Evolutionary conservation across 164 flowering plant species (phyloP), one percentile per base, ranked within the genome.

Genomic region (Aristolochia contorta): DNA sequence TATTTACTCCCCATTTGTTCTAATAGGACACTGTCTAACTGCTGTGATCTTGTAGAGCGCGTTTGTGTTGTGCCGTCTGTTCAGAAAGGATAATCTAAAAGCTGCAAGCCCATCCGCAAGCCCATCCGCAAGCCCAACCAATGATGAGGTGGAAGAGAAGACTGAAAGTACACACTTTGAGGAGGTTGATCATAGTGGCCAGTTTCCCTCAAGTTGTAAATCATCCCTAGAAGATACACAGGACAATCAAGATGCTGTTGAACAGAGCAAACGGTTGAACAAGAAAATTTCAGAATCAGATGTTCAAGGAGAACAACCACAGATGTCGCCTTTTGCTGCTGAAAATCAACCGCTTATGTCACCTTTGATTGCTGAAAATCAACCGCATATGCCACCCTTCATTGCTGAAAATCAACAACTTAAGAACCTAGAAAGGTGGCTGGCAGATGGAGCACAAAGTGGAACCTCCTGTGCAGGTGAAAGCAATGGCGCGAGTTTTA

Each of bases 51-150:
- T 57, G 25, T 75, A 86, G 92, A 72, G 62, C 27, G 72, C 85
- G 1, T 86, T 69, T 75, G 93, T 91, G 16, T 75, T 91, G 16
- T 91, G 91, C 55, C 89, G 91, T 24, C 71, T 91, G 57, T 86
- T 91, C 65, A 75, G 74, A 61, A 87, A 86, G 68, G 64, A 63
- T 13, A 86, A 78, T 41, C 87, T 74, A 53, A 74, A 57, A 52
- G 55, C 66, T 54, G 87, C 76, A 23, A 67, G 53, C 63, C 73
- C 72, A 9, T 45, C 16, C 60, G 37, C 76, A 23, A 67, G 53
- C 62, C 73, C 72, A 9, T 45, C 16, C 60, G 37, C 76, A 23
- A 67, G 53, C 62, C 73, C 72, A 9, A 53, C 15, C 60, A 58
- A 22, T 23, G 86, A 75, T 70, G 87, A 73, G 56, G 69, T 59